Conservation (phyloP, 2,329 filamentous ascomycete species). For the Penicillium sp. region DNA sequence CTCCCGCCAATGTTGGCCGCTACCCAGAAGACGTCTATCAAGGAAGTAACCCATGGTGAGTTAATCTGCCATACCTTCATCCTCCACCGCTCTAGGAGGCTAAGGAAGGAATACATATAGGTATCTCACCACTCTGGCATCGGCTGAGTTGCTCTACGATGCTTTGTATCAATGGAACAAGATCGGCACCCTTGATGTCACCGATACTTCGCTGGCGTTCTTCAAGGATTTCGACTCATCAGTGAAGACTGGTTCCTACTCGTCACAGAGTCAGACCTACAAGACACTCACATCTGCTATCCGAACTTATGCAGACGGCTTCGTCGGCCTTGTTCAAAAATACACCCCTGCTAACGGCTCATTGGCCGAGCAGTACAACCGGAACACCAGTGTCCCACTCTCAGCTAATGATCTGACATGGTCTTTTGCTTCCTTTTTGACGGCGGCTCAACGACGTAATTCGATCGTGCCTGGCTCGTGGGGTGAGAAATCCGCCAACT, state of each 20-base stretch:
- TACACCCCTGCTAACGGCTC: neutral
- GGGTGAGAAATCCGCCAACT: slow-evolving; percentile 10
- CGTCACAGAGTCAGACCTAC: slow-evolving; percentile 50
- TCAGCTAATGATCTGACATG: neutral
- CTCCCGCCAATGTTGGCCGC: slow-evolving; percentile 63
- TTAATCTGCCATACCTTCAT: neutral
- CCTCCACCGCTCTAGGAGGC: neutral
- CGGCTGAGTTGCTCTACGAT: slow-evolving; percentile 76
- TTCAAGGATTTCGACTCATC: slow-evolving; percentile 65
- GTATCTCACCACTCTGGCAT: slow-evolving; percentile 73
- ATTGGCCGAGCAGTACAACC: slow-evolving; percentile 1
- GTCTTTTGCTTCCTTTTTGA: neutral
- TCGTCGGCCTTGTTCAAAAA: neutral
- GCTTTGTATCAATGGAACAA: slow-evolving; percentile 69
- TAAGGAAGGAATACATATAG: slow-evolving; percentile 31
- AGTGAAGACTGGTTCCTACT: slow-evolving; percentile 62
- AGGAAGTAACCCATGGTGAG: slow-evolving; percentile 66
- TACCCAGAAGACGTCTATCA: slow-evolving; percentile 74
- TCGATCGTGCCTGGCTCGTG: slow-evolving; percentile 20
- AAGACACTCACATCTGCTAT: slow-evolving; percentile 43
- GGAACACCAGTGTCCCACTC: neutral
- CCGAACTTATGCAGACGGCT: slow-evolving; percentile 47
- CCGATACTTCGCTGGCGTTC: slow-evolving; percentile 65
- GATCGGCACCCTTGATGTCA: slow-evolving; percentile 64
- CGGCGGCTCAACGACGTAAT: slow-evolving; percentile 9